Evolutionary conservation across 2,329 filamentous ascomycete species (phyloP).

Genomic region (Curvularia hawaiiensis): DNA sequence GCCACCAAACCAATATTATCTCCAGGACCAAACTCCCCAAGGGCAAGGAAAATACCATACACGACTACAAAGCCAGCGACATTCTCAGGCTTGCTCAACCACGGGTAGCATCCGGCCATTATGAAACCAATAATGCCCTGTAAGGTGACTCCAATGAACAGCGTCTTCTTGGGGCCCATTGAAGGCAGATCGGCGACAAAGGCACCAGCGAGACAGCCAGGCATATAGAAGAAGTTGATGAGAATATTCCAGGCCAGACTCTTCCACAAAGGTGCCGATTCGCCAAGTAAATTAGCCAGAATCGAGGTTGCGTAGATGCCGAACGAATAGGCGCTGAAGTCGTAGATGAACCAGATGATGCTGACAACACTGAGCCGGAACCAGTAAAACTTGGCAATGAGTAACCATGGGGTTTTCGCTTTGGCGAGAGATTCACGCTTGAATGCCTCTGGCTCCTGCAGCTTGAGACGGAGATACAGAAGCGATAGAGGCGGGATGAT

Average conservation of each 20-base stretch:
- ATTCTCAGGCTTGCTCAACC: conserved; percentile 68
- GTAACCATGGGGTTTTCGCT: conserved; percentile 43
- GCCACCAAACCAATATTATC: conserved; percentile 91
- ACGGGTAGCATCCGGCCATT: conserved; percentile 80
- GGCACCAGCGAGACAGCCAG: conserved; percentile 78
- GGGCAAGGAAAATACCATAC: conserved; percentile 76
- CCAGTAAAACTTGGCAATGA: conserved; percentile 62
- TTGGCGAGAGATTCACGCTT: conserved; percentile 57
- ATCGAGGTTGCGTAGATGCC: conserved; percentile 83
- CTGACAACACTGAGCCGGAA: conserved; percentile 59
- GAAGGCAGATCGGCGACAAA: conserved; percentile 70
- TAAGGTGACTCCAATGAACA: conserved; percentile 70
- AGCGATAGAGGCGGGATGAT: conserved; percentile 57
- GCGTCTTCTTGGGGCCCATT: conserved; percentile 76
- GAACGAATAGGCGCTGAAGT: conserved; percentile 84
- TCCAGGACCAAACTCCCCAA: conserved; percentile 83
- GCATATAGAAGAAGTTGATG: conserved; percentile 87
- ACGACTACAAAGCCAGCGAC: conserved; percentile 79
- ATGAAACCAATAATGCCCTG: conserved; percentile 85
- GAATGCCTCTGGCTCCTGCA: conserved; percentile 59
- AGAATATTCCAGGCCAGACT: conserved; percentile 88
- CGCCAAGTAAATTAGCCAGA: conserved; percentile 66
- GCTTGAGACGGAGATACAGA: conserved; percentile 63
- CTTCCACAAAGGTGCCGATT: conserved; percentile 69
- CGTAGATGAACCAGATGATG: conserved; percentile 62